Evolutionary conservation across 257 asterid species (phyloP).

Genomic region (Catharanthus roseus): DNA sequence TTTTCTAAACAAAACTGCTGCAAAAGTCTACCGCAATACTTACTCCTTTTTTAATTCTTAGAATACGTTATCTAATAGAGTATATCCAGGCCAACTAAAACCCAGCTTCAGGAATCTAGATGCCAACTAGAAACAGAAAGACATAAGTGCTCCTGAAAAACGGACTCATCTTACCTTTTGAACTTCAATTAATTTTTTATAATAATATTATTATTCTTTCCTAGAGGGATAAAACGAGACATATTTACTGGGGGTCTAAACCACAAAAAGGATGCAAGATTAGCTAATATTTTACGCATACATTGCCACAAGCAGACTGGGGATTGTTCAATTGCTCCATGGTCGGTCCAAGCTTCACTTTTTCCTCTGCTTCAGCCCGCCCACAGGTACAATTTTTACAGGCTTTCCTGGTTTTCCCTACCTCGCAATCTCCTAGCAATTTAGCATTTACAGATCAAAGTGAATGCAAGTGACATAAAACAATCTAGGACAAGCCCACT

Average conservation of each 20-base stretch:
- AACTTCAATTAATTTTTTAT: background rate
- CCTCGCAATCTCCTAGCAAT: slow-evolving; percentile 74
- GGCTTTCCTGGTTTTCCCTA: slow-evolving; percentile 78
- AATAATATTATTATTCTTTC: background rate
- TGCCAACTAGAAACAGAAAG: background rate
- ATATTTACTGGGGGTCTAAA: background rate
- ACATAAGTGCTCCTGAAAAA: background rate
- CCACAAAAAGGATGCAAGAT: background rate
- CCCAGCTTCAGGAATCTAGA: background rate
- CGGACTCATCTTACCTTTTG: background rate
- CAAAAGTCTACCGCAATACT: too few relatives aligned
- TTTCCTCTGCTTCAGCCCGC: slow-evolving; percentile 84
- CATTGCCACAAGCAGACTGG: slow-evolving; percentile 95
- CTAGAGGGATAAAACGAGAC: background rate
- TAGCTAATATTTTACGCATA: slow-evolving; percentile 24
- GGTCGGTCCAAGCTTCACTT: slow-evolving; percentile 76
- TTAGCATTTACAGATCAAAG: slow-evolving; percentile 7
- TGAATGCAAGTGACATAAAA: background rate
- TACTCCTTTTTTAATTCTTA: too few relatives aligned
- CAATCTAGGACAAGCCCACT: slow-evolving; percentile 8
- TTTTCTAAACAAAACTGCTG: too few relatives aligned
- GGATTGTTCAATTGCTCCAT: slow-evolving; percentile 79
- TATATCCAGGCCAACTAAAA: background rate
- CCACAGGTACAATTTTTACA: slow-evolving; percentile 95
- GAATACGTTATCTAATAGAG: too few relatives aligned